Evolutionary conservation across 2,329 filamentous ascomycete species (phyloP).

Genomic region (Teratosphaeria viscida): DNA sequence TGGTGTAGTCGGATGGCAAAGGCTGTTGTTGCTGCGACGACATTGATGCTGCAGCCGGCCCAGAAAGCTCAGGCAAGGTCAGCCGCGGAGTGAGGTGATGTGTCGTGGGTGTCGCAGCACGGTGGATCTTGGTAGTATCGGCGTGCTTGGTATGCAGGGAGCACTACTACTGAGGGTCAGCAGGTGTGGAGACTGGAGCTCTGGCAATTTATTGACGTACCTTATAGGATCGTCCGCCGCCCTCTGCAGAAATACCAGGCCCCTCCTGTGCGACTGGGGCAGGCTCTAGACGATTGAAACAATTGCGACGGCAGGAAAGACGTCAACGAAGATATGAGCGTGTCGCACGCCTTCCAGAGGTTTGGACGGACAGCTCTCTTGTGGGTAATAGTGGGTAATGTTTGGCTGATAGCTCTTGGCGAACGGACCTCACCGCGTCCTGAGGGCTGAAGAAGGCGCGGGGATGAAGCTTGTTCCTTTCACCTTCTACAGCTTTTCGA

Average conservation of each 20-base stretch:
- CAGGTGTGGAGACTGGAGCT: neutral
- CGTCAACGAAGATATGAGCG: neutral
- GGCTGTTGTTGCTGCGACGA: slow-evolving; percentile 16
- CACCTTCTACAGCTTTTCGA: neutral
- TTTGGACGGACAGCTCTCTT: neutral
- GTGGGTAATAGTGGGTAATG: neutral
- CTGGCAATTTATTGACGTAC: neutral
- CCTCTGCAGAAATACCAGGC: neutral
- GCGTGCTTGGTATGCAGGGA: neutral
- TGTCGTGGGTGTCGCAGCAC: neutral
- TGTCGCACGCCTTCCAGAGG: neutral
- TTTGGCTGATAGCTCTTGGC: neutral
- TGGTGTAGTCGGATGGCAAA: slow-evolving; percentile 45
- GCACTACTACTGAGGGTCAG: neutral
- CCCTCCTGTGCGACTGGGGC: neutral
- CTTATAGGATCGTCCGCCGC: neutral
- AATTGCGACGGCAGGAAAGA: neutral
- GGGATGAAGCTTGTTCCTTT: neutral
- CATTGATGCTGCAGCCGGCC: neutral
- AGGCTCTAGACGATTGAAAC: neutral
- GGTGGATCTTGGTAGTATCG: neutral
- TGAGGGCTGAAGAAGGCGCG: neutral
- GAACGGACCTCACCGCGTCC: neutral
- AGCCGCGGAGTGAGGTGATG: neutral
- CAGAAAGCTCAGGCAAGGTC: neutral